Conservation (phyloP, 345 rosid genomes). For the Eucalyptus sp. region DNA sequence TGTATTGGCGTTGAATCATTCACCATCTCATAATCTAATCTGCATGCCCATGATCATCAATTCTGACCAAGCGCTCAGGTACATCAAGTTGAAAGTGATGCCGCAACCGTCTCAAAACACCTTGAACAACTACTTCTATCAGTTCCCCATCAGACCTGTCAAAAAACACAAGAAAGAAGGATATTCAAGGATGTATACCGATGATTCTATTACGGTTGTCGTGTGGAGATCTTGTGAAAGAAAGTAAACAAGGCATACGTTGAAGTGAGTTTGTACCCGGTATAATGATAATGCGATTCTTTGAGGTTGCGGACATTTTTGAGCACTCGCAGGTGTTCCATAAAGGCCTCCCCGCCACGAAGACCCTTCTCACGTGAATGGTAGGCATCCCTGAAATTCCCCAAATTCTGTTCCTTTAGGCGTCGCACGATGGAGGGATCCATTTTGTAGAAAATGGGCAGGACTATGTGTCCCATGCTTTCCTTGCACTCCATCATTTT, state of each 20-base stretch:
- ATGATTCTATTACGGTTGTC: rapidly evolving
- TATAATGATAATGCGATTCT: not conserved
- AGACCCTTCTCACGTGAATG: not conserved
- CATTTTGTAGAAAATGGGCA: not conserved
- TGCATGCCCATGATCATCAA: not conserved
- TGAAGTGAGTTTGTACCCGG: not conserved
- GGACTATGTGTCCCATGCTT: not conserved
- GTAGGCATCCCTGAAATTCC: not conserved
- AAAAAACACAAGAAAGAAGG: not conserved
- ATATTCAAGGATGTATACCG: not conserved
- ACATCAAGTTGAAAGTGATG: not conserved
- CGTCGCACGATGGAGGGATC: not conserved
- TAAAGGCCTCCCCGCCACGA: not conserved
- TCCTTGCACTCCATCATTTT: not conserved
- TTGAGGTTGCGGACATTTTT: not conserved
- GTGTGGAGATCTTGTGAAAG: not conserved
- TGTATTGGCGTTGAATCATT: not conserved
- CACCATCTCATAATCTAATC: not conserved
- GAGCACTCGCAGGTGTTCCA: not conserved
- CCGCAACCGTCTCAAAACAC: not conserved
- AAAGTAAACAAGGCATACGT: not conserved
- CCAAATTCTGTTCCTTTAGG: not conserved
- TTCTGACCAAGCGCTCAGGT: not conserved
- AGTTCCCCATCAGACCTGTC: not conserved
- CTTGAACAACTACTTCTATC: not conserved